Conservation (phyloP, 306 rosid genomes). For the Leucaena leucocephala region DNA sequence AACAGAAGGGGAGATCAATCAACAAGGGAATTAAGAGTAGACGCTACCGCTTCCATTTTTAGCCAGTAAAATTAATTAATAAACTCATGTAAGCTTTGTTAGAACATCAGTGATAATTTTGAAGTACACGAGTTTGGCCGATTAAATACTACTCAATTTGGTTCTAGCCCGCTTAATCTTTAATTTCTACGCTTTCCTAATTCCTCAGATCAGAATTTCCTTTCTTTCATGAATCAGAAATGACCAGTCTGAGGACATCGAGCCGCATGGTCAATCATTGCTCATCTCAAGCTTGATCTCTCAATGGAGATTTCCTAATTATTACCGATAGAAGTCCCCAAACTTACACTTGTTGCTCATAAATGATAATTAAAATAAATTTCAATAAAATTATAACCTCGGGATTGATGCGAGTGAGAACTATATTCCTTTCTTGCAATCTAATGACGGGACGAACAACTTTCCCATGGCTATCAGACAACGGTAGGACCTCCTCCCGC, state of each 20-base stretch:
- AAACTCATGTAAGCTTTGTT: background rate
- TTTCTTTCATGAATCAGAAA: background rate
- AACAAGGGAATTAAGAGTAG: background rate
- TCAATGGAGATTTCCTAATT: background rate
- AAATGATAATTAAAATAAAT: background rate
- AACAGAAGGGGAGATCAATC: background rate
- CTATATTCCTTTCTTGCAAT: conserved; percentile 75
- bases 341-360: background rate
- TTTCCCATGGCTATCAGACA: conserved; percentile 59
- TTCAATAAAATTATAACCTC: conserved; percentile 56
- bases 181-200: background rate
- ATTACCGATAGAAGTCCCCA: background rate
- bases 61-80: background rate
- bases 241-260: background rate
- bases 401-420: conserved; percentile 94
- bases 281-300: background rate
- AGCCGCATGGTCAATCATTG: background rate
- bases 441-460: conserved; percentile 79
- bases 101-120: background rate
- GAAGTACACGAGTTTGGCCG: background rate
- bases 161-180: background rate
- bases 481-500: conserved; percentile 75
- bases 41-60: background rate
- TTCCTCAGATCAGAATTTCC: background rate
- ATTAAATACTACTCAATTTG: background rate